Conservation (phyloP, 1,139 yeast genomes). For the Yamadazyma atmosphaerica region DNA sequence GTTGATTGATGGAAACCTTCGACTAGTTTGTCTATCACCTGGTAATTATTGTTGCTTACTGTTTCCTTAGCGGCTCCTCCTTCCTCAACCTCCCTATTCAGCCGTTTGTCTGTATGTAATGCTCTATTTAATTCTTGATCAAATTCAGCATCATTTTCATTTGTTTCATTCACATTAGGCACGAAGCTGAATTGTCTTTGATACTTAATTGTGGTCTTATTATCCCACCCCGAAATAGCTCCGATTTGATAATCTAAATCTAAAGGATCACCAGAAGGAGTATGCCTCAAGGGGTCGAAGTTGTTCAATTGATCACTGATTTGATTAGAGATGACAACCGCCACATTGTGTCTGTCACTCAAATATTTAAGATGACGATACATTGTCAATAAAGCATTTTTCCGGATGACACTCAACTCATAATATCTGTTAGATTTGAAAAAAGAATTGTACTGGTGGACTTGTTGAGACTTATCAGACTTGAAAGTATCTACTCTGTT, state of each 20-base stretch:
- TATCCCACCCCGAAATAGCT: slow-evolving; percentile 76
- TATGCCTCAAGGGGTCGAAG: slow-evolving; percentile 13
- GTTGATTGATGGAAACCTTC: background rate
- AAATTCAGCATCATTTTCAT: background rate
- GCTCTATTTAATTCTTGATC: background rate
- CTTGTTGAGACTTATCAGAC: slow-evolving; percentile 26
- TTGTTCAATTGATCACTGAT: slow-evolving; percentile 55
- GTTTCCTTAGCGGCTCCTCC: background rate
- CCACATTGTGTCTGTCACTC: slow-evolving; percentile 51
- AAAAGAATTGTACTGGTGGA: slow-evolving; percentile 26
- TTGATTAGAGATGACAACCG: slow-evolving; percentile 78
- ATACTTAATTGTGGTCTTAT: slow-evolving; percentile 7
- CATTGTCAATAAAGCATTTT: slow-evolving; percentile 43
- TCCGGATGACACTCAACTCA: slow-evolving; percentile 33
- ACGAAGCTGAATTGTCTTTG: background rate
- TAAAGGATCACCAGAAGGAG: slow-evolving; percentile 35
- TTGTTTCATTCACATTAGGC: background rate
- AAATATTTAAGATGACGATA: slow-evolving; percentile 52
- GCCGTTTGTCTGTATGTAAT: background rate
- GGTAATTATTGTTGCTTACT: background rate
- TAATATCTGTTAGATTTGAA: slow-evolving; percentile 29
- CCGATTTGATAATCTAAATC: slow-evolving; percentile 70
- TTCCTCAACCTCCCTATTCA: background rate
- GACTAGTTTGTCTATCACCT: background rate
- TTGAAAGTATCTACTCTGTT: slow-evolving; percentile 13